Base-by-base conservation (phyloP, 83 land plant species). In the Diphasiastrum complanatum region DNA sequence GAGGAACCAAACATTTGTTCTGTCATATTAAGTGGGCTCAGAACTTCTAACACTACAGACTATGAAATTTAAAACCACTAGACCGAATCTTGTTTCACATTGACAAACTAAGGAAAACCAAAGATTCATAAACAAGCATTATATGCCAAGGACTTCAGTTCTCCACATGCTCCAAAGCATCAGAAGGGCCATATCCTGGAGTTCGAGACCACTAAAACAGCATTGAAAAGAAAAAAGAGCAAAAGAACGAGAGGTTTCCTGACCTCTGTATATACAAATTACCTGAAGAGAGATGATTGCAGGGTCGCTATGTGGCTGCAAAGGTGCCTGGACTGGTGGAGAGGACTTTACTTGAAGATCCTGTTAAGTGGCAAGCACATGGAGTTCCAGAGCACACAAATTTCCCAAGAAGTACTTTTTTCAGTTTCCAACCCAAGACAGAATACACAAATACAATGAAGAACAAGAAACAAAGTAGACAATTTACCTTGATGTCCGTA, bases 331-430 rank as follows among this genome's bases (percentile, higher is more conserved):
- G 54, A 53, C 76, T 18, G 83, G 86, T 10, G 87, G 92, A 26
- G 89, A 76, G 26, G 86, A 79, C 60, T 87, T 87, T 46, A 91
- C 97, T 69, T 91, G 95, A 56, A 91, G 73, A 76, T 91, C 97
- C 97, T 91, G 86, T 6, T 38, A 49, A 34, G 8, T 8, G 12
- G 16, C 12, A 8, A 40, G 43, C 8, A 16, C 43, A 40, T 8
- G 8, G 8, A 40, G 16, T 40, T 40, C 43, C 8, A 16, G 16
- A 40, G 8, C 43, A 40, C 43, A 40, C 16, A 8, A 40, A 16
- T 40, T 8, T 8, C 43, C 8, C 8, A 8, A 16, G 43, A 40
- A 8, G 16, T 50, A 22, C 52, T 20, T 22, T 6, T 19, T 20
- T 8, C 52, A 6, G 14, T 22, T 50, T 20, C 20, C 33, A 31